Conservation (phyloP, 495 filamentous ascomycete genomes). For the Aspergillus incahuasiensis region DNA sequence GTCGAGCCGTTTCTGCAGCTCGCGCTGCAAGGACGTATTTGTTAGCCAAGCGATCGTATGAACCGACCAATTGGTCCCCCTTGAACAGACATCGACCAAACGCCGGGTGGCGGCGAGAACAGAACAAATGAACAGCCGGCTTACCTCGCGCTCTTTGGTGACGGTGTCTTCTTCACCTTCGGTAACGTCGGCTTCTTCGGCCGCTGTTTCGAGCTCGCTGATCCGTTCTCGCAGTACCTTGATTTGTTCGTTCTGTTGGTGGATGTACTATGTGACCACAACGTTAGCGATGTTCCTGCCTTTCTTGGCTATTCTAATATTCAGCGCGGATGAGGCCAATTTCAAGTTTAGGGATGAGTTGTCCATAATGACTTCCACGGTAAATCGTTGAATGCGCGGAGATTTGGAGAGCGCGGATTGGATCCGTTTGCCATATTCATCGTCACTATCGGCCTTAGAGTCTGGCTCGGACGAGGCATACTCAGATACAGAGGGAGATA, state of each 20-base stretch:
- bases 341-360: background rate
- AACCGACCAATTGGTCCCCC: background rate
- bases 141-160: constrained; percentile 47
- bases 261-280: constrained; percentile 45
- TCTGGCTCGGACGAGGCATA: background rate
- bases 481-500: background rate
- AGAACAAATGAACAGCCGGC: constrained; percentile 10
- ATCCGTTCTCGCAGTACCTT: constrained; percentile 54
- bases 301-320: background rate
- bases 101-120: background rate
- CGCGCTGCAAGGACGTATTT: constrained; percentile 36
- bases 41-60: constrained; percentile 17
- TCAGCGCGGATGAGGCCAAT: background rate
- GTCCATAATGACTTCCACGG: background rate
- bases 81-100: background rate
- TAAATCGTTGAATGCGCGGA: background rate
- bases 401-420: no score
- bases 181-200: constrained; percentile 32
- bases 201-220: constrained; percentile 45
- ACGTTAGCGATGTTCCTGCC: background rate
- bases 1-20: constrained; percentile 61
- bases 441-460: background rate
- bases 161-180: constrained; percentile 34
- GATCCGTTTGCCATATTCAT: background rate
- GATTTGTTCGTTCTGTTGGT: constrained; percentile 56